Conservation (phyloP, 2,329 filamentous ascomycete genomes). For the Macroventuria anomochaeta region DNA sequence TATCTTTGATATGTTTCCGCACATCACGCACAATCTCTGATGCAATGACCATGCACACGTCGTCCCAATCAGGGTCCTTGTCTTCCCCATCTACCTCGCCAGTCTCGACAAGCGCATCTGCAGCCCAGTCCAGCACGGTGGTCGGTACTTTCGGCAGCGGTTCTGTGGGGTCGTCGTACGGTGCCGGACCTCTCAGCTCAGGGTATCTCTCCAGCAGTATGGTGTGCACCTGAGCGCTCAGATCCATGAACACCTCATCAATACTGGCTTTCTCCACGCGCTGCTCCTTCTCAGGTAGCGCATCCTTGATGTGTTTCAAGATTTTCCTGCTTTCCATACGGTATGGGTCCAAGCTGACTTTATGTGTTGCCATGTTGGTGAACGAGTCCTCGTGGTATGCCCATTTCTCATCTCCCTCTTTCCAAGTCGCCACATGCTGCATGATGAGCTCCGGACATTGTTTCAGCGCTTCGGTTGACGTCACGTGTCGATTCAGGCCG, state of each 20-base stretch:
- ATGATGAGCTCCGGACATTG: conserved; percentile 82
- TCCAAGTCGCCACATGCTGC: conserved; percentile 95
- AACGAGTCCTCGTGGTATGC: conserved; percentile 84
- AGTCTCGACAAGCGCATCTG: conserved; percentile 81
- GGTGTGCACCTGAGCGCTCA: conserved; percentile 82
- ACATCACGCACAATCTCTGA: conserved; percentile 86
- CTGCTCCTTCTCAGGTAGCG: conserved; percentile 69
- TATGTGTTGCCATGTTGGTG: conserved; percentile 82
- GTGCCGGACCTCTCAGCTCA: conserved; percentile 70
- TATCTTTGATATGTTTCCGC: conserved; percentile 70
- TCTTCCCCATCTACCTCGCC: conserved; percentile 75
- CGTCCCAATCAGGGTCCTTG: conserved; percentile 93
- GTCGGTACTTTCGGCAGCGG: conserved; percentile 74
- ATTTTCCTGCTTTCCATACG: conserved; percentile 84
- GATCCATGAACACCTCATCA: conserved; percentile 93
- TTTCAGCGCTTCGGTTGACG: conserved; percentile 80
- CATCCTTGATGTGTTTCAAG: conserved; percentile 76
- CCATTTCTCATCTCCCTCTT: conserved; percentile 90
- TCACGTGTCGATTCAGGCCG: conserved; percentile 81
- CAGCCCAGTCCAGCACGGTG: conserved; percentile 80
- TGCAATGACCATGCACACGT: conserved; percentile 83
- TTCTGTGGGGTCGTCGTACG: conserved; percentile 75
- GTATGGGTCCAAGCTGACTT: conserved; percentile 94
- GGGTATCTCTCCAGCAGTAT: conserved; percentile 78
- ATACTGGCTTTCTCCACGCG: conserved; percentile 92